These are phyloP conservation scores for Haplosporangium sp. DNA, from an alignment of 371 early-diverging fungal species.

Conservation along the genomic window DNA sequence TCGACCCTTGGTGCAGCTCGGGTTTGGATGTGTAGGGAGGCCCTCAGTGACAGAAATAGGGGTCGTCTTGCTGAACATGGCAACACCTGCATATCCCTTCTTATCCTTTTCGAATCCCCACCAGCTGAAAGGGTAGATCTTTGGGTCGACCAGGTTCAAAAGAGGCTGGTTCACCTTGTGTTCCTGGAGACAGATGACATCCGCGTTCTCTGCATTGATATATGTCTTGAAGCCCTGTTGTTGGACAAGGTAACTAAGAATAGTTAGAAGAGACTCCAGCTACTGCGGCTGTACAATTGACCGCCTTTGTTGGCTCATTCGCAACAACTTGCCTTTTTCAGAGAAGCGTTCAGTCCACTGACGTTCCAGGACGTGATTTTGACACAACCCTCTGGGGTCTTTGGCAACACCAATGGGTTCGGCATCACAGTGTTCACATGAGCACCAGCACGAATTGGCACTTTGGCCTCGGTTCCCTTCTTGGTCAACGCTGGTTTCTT, in stretches of 20 bases:
- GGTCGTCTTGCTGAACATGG: slow-evolving; percentile 81
- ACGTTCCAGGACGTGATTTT: slow-evolving; percentile 90
- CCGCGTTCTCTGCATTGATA: slow-evolving; percentile 84
- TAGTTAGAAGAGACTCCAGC: neutral
- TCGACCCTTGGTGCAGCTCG: slow-evolving; percentile 72
- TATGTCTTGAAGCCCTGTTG: slow-evolving; percentile 75
- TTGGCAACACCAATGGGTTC: slow-evolving; percentile 58
- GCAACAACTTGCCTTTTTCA: slow-evolving; percentile 70
- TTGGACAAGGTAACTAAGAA: neutral
- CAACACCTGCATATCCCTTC: slow-evolving; percentile 89
- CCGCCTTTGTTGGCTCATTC: neutral
- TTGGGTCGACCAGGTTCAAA: slow-evolving; percentile 59
- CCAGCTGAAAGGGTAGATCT: slow-evolving; percentile 77
- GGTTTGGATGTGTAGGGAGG: slow-evolving; percentile 62
- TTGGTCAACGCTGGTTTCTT: slow-evolving; percentile 19
- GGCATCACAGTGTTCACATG: slow-evolving; percentile 77
- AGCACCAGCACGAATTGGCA: slow-evolving; percentile 40
- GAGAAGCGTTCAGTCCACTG: slow-evolving; percentile 74
- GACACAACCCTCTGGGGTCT: slow-evolving; percentile 62
- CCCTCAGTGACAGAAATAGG: slow-evolving; percentile 77
- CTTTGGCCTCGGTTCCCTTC: slow-evolving; percentile 18
- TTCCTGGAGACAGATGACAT: slow-evolving; percentile 89
- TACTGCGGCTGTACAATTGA: neutral
- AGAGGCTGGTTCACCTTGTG: slow-evolving; percentile 71
- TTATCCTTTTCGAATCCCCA: slow-evolving; percentile 75